phyloP scores from a whole-genome alignment of 2,329 filamentous ascomycete species.

The Aspergillus intermedius region DNA sequence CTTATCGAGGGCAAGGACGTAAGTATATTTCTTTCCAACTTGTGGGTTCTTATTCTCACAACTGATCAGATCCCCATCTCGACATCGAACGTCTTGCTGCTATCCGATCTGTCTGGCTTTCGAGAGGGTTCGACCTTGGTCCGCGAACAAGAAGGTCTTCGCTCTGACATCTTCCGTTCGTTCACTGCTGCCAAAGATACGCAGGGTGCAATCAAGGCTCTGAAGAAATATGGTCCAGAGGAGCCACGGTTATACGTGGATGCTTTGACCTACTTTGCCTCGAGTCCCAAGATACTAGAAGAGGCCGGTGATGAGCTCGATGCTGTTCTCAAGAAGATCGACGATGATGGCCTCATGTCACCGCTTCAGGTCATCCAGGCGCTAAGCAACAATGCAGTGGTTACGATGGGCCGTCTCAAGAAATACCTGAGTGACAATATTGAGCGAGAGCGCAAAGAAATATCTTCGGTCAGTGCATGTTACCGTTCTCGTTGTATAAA shows the following conservation, averaged over 20 bases:
- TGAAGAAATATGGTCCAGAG: conserved; percentile 83
- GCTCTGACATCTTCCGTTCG: conserved; percentile 93
- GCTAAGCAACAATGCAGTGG: conserved; percentile 69
- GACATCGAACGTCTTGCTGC: conserved; percentile 84
- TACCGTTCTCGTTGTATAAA: no score
- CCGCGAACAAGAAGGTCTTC: conserved; percentile 83
- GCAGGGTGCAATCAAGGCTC: conserved; percentile 76
- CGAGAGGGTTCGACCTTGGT: conserved; percentile 85
- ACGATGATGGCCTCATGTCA: conserved; percentile 86
- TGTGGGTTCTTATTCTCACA: conserved; percentile 6
- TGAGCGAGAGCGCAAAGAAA: conserved; percentile 78
- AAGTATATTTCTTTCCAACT: conserved; percentile 7
- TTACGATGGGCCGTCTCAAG: conserved; percentile 97
- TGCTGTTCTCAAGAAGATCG: conserved; percentile 74
- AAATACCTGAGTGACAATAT: conserved; percentile 85
- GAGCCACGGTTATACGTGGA: conserved; percentile 90
- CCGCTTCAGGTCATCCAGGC: conserved; percentile 95
- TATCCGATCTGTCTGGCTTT: conserved; percentile 89
- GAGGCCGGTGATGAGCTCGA: conserved; percentile 85
- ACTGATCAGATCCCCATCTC: conserved; percentile 62
- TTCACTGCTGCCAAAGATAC: conserved; percentile 93
- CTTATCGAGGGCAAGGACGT: conserved; percentile 75
- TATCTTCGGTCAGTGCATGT: conserved; percentile 48
- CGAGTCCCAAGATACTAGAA: conserved; percentile 69
- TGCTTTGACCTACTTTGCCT: conserved; percentile 88